phyloP scores from a whole-genome alignment of 1,284 basidiomycete genomes.

The Sparassis latifolia region DNA sequence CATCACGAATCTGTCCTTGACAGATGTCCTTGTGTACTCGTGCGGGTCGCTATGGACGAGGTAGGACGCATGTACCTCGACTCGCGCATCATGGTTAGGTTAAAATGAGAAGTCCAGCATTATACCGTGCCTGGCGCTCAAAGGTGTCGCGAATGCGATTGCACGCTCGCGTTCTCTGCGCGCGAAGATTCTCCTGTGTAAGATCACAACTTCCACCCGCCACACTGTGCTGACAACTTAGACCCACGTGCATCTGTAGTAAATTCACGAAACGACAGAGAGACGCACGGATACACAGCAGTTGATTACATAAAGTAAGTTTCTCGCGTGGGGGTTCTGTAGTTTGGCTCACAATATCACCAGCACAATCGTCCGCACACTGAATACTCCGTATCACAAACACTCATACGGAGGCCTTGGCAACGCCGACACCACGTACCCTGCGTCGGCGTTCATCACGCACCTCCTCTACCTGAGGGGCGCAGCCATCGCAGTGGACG shows the following conservation, averaged over 20 bases:
- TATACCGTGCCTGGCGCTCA: conserved; percentile 85
- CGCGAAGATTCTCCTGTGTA: conserved; percentile 82
- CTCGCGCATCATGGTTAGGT: not conserved
- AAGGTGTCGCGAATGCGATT: conserved; percentile 77
- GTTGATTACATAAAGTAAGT: conserved; percentile 74
- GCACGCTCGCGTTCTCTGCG: conserved; percentile 67
- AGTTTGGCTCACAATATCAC: not conserved
- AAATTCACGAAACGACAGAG: conserved; percentile 86
- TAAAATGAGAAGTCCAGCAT: conserved; percentile 39
- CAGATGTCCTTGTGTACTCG: conserved; percentile 80
- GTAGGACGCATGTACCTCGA: conserved; percentile 28
- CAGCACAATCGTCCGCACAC: conserved; percentile 64
- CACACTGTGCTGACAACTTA: not conserved
- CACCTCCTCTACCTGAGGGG: conserved; percentile 77
- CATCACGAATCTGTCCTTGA: conserved; percentile 56
- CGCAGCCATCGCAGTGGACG: conserved; percentile 57
- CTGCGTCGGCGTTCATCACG: conserved; percentile 72
- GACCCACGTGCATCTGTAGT: conserved; percentile 39
- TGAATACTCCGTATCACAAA: conserved; percentile 57
- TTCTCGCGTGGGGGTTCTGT: not conserved
- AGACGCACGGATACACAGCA: conserved; percentile 83
- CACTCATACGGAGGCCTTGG: conserved; percentile 46
- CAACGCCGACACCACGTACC: conserved; percentile 54
- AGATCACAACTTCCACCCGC: conserved; percentile 22
- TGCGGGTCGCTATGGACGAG: conserved; percentile 94